Conservation (phyloP, 345 rosid genomes). For the Linum trigynum region DNA sequence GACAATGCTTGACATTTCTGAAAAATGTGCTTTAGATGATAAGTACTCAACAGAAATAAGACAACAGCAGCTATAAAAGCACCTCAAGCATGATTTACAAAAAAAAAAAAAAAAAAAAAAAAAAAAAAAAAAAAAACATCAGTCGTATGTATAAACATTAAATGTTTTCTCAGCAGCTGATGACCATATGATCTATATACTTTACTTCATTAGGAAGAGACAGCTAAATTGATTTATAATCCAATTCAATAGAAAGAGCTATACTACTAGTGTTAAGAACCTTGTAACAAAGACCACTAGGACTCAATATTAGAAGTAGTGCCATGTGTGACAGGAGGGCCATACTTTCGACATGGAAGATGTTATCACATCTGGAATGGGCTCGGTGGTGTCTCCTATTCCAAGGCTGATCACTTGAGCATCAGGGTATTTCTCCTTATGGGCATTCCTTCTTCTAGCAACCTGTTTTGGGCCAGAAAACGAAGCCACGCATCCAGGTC, state of each 20-base stretch:
- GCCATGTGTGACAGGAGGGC: constrained; percentile 5
- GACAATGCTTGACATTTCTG: constrained; percentile 76
- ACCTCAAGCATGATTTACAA: not conserved
- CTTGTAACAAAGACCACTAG: not conserved
- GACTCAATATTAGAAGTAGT: not conserved
- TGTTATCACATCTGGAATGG: constrained; percentile 88
- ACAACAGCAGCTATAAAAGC: not conserved
- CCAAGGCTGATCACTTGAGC: constrained; percentile 90
- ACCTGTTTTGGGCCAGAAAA: constrained; percentile 31
- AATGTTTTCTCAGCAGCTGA: not conserved
- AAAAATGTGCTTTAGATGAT: constrained; percentile 6
- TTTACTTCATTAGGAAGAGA: not conserved
- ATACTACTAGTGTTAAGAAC: too few relatives aligned
- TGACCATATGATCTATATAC: too few relatives aligned
- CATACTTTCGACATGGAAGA: constrained; percentile 67
- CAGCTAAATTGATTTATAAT: not conserved
- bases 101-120: too few relatives aligned
- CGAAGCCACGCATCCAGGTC: not conserved
- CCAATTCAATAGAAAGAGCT: not conserved
- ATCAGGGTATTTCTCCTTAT: constrained; percentile 70
- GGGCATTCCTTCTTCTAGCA: constrained; percentile 80
- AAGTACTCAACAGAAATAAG: not conserved
- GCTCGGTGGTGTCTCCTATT: constrained; percentile 96
- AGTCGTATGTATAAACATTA: too few relatives aligned
- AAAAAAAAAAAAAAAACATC: too few relatives aligned